A percentile compares a stretch with the other conserved stretches of the same genome.
These are phyloP conservation scores for Parsonsia alboflavescens DNA, from an alignment of 257 asterid species.

Conservation along the genomic window DNA sequence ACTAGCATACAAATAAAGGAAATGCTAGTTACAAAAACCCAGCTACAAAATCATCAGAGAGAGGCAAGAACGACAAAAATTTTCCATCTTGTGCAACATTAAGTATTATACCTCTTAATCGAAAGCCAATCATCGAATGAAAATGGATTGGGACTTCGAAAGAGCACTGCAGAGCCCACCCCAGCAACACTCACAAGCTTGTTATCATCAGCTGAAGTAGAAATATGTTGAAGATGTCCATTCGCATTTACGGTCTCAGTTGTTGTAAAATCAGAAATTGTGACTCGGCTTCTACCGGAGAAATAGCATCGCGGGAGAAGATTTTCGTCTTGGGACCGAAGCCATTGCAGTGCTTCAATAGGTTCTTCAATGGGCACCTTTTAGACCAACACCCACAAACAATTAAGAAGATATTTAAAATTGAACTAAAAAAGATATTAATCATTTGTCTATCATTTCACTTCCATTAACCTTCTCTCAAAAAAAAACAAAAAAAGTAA, in stretches of 20 bases:
- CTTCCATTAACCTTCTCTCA: too few species aligned
- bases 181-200: slow-evolving; percentile 84
- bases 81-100: background rate
- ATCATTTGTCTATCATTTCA: too few species aligned
- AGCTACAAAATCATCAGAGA: background rate
- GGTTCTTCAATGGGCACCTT: slow-evolving; percentile 79
- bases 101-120: slow-evolving; percentile 54
- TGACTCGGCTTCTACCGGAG: slow-evolving; percentile 63
- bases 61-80: background rate
- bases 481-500: too few species aligned
- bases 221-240: slow-evolving; percentile 9
- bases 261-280: slow-evolving; percentile 22
- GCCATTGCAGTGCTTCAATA: slow-evolving; percentile 85
- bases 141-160: slow-evolving; percentile 61
- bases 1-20: background rate
- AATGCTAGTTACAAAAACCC: background rate
- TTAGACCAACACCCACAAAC: background rate
- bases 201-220: slow-evolving; percentile 22
- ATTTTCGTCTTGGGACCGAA: slow-evolving; percentile 52
- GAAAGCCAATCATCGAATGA: slow-evolving; percentile 75
- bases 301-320: slow-evolving; percentile 81
- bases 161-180: slow-evolving; percentile 84
- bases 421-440: too few species aligned
- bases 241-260: slow-evolving; percentile 16
- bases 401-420: background rate